Base-by-base conservation (phyloP, 192 early-diverging fungal species). In the Umbelopsis sp. region DNA sequence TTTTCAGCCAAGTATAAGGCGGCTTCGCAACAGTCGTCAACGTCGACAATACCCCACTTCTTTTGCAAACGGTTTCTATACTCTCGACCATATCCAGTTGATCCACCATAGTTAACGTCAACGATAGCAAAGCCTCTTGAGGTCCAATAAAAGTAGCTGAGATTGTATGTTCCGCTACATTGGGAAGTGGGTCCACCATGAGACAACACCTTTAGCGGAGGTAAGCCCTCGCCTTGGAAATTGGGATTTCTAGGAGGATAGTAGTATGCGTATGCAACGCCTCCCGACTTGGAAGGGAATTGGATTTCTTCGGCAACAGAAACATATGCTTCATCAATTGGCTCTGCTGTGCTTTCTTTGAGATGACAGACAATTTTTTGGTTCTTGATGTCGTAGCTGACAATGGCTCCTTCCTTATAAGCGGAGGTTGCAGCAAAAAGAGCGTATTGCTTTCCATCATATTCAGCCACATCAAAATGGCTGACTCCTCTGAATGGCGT, bases 51-150 rank as follows among this genome's bases (percentile, higher is more conserved):
- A 8, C 92, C 93, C 83, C 91, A 92, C 16, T 87, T 69, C n/a
- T 82, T 82, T 22, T 89, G 79, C 21, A 94, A 82, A 16, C 93
- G 87, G 55, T 91, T 85, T 35, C 93, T 87, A 74, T 87, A 92
- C 46, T 83, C 90, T 15, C 89, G 82, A 3, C 93, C 93, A 75
- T 90, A 91, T 21, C 87, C 89, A 1, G 86, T 85, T 1, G 89
- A 91, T 2, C 93, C 93, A 51, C 93, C 92, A 68, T 94, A 94
- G 76, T 94, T 91, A 70, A 91, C 86, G 58, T 93, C 86, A 4
- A 82, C 87, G 33, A 90, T 80, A 0, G 86, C 93, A 65, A 91
- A 90, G 2, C 92, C 93, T 37, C 93, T 89, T 15, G 88, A 86
- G 1, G 92, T 93, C 84, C 89, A 94, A 80, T 85, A 94, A 73